phyloP scores from a whole-genome alignment of 768 basidiomycete genomes.

The Mycena metata region DNA sequence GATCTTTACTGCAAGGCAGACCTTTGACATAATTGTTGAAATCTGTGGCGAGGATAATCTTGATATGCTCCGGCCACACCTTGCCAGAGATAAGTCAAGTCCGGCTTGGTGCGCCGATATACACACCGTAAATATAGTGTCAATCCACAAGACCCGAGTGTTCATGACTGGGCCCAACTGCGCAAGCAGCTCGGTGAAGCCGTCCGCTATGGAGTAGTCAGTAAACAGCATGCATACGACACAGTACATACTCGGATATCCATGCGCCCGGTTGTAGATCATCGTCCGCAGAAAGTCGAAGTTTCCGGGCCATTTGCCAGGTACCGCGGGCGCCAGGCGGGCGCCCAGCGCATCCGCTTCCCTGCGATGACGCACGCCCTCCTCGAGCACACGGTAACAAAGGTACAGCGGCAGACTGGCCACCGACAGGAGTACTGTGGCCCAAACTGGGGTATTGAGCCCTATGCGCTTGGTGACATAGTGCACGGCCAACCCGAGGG shows the following conservation, averaged over 20 bases:
- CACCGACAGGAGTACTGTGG: constrained; percentile 10
- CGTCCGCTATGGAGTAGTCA: constrained; percentile 26
- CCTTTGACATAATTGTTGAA: constrained; percentile 47
- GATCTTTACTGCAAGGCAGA: neutral
- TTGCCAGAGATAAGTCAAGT: too few relatives aligned
- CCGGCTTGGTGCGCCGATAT: too few relatives aligned
- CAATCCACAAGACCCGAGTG: constrained; percentile 37
- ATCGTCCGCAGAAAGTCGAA: constrained; percentile 42
- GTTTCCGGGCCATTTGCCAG: constrained; percentile 43
- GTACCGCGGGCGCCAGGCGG: constrained; percentile 37
- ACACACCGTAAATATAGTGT: constrained; percentile 39
- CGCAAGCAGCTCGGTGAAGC: constrained; percentile 13
- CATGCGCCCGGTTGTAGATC: constrained; percentile 42
- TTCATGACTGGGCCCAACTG: constrained; percentile 36
- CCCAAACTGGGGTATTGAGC: constrained; percentile 9
- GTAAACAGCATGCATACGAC: neutral
- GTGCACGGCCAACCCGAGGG: constrained; percentile 20
- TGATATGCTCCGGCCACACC: constrained; percentile 38
- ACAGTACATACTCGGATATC: constrained; percentile 51
- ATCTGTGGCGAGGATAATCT: constrained; percentile 46
- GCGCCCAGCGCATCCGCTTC: constrained; percentile 44
- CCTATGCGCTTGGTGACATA: constrained; percentile 1
- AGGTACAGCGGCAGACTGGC: constrained; percentile 33
- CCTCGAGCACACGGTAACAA: constrained; percentile 4
- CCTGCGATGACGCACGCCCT: constrained; percentile 16